Conservation (phyloP, 192 early-diverging fungal species). For the Coemansia sp. region DNA sequence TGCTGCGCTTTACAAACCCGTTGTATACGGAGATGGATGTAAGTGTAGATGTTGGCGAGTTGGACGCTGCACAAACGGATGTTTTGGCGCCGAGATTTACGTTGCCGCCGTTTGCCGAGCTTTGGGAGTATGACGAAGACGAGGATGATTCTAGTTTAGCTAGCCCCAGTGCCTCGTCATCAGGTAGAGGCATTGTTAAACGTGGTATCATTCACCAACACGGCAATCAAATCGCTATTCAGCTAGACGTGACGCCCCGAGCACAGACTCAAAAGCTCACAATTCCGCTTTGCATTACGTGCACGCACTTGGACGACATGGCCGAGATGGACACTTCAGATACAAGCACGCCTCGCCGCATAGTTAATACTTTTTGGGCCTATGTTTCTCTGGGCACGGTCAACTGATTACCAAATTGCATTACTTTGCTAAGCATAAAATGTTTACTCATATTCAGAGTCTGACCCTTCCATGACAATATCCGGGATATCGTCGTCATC, state of each 20-base stretch:
- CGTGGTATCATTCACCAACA: slow-evolving; percentile 45
- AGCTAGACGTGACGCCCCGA: slow-evolving; percentile 33
- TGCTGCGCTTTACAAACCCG: slow-evolving; percentile 80
- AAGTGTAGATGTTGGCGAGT: slow-evolving; percentile 49
- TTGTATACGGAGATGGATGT: slow-evolving; percentile 71
- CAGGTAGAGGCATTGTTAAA: neutral
- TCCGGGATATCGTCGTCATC: slow-evolving; percentile 47
- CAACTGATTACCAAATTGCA: neutral
- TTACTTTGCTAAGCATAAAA: neutral
- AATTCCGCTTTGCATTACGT: slow-evolving; percentile 40
- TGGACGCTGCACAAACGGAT: slow-evolving; percentile 51
- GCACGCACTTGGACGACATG: slow-evolving; percentile 44
- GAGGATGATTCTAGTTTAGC: slow-evolving; percentile 41
- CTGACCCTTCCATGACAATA: slow-evolving; percentile 53
- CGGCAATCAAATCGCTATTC: slow-evolving; percentile 47
- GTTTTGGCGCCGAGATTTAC: slow-evolving; percentile 65
- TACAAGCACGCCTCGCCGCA: slow-evolving; percentile 9
- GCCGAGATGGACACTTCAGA: slow-evolving; percentile 13
- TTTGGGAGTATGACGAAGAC: slow-evolving; percentile 78
- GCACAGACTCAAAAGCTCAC: slow-evolving; percentile 13
- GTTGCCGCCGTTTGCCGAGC: slow-evolving; percentile 72
- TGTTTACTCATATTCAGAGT: slow-evolving; percentile 43
- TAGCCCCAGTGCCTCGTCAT: neutral
- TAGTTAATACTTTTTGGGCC: slow-evolving; percentile 46
- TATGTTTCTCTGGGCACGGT: slow-evolving; percentile 40